Base-by-base conservation (phyloP, 2,329 filamentous ascomycete genomes). In the Stachybotrys echinatus region DNA sequence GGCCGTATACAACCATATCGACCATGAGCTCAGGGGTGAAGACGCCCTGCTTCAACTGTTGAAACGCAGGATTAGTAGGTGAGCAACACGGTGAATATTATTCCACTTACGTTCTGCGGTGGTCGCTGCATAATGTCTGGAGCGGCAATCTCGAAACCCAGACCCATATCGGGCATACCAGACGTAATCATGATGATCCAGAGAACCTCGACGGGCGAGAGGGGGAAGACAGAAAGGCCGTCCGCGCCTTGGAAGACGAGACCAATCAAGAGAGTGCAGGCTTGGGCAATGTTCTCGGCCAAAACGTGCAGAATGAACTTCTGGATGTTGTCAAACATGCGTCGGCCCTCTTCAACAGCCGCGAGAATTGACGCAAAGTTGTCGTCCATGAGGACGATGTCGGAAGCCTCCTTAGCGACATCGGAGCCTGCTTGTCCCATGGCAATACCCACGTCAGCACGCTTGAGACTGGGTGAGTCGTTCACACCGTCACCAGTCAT, bases 141-240 rank as follows among this genome's bases (percentile, higher is more conserved):
- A 0, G 82, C 80, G 0, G 85, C 85, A 49, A 78, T 70, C 65
- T 89, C 86, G 67, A 88, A 84, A 2, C 86, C 85, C 3, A 89
- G 74, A 52, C 85, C 87, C 83, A 89, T 88, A 54, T 88, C 87
- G 4, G 86, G 85, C 60, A 89, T 75, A 45, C 81, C 83, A 27
- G 84, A 88, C 1, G 87, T 89, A 49, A 89, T 77, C 85, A 89
- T 89, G 59, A 89, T 89, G 53, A 90, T 84, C 86, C 85, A 89
- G 40, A 89, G 74, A 54, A 89, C 87, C 56, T 89, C 81, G n/a
- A 89, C 83, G 0, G 86, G 86, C 0, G 84, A 75, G 14, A 89
- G 74, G 0, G 85, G 85, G 61, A 89, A 89, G 5, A 89, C 84
- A 0, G 85, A 88, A 21, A 87, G 67, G 2, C 76, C 72, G 14